phyloP scores from a whole-genome alignment of 1,284 basidiomycete species.

The Cutaneotrichosporon daszewskae region DNA sequence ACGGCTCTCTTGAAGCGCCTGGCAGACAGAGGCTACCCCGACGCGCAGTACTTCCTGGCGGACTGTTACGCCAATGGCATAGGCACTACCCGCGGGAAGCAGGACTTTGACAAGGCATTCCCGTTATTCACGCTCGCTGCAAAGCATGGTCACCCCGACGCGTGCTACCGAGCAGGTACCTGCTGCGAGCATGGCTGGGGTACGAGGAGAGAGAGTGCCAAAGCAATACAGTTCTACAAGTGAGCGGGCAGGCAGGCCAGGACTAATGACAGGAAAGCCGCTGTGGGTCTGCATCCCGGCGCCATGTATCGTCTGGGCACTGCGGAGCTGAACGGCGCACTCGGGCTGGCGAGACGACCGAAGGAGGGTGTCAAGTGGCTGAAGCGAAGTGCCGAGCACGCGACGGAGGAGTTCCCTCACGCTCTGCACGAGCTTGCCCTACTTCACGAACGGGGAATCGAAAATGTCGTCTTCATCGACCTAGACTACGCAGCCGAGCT shows the following conservation, averaged over 20 bases:
- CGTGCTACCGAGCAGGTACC: constrained; percentile 89
- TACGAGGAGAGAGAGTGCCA: constrained; percentile 81
- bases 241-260: no score
- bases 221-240: constrained; percentile 85
- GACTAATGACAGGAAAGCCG: constrained; percentile 63
- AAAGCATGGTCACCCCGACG: constrained; percentile 97
- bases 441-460: constrained; percentile 88
- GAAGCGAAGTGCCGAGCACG: constrained; percentile 90
- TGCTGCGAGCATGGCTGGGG: constrained; percentile 99
- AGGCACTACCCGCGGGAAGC: constrained; percentile 76
- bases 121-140: constrained; percentile 93
- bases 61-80: constrained; percentile 98
- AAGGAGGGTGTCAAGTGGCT: constrained; percentile 98
- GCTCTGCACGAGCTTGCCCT: constrained; percentile 92
- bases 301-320: constrained; percentile 96
- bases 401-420: constrained; percentile 91
- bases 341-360: constrained; percentile 76
- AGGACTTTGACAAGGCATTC: constrained; percentile 95
- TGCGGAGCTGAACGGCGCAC: constrained; percentile 91
- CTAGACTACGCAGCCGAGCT: constrained; percentile 92
- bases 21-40: constrained; percentile 86
- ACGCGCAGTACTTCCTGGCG: constrained; percentile 93
- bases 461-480: constrained; percentile 95
- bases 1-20: constrained; percentile 77
- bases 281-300: constrained; percentile 82